Conservation (phyloP, 2,329 filamentous ascomycete species). For the Cladosporium sp. region DNA sequence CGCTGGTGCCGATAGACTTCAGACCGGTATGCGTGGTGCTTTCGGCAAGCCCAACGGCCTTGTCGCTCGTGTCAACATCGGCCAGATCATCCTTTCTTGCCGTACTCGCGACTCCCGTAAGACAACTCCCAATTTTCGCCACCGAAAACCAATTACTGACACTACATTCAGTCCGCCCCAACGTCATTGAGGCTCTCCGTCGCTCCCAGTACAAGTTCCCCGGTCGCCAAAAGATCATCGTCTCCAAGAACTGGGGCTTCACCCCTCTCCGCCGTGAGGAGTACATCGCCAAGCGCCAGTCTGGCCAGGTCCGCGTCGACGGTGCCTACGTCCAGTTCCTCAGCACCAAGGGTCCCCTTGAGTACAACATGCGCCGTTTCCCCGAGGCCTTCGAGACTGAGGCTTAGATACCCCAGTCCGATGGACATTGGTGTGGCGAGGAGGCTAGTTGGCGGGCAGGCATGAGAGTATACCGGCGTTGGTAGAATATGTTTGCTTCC, state of each 20-base stretch:
- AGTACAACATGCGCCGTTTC: conserved; percentile 89
- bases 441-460: conserved; percentile 10
- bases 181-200: conserved; percentile 96
- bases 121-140: conserved; percentile 35
- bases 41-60: conserved; percentile 99
- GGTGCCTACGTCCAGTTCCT: conserved; percentile 99
- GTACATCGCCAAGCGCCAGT: conserved; percentile 92
- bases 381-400: conserved; percentile 72
- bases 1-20: conserved; percentile 99
- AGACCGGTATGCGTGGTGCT: conserved; percentile 99
- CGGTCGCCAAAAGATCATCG: conserved; percentile 99
- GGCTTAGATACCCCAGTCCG: conserved; percentile 23
- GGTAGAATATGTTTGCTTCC: conserved; percentile 13
- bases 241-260: conserved; percentile 99
- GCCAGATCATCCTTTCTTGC: conserved; percentile 96
- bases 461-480: conserved; percentile 13
- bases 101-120: conserved; percentile 89
- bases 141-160: conserved; percentile 18
- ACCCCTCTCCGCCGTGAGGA: conserved; percentile 96
- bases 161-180: conserved; percentile 64
- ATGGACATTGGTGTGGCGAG: conserved; percentile 2
- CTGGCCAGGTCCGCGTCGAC: conserved; percentile 90
- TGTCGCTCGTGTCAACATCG: conserved; percentile 99
- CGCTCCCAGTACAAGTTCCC: conserved; percentile 99
- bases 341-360: conserved; percentile 82